Base-by-base conservation (phyloP, 2,329 filamentous ascomycete species). In the Coleophoma eucalyptorum region DNA sequence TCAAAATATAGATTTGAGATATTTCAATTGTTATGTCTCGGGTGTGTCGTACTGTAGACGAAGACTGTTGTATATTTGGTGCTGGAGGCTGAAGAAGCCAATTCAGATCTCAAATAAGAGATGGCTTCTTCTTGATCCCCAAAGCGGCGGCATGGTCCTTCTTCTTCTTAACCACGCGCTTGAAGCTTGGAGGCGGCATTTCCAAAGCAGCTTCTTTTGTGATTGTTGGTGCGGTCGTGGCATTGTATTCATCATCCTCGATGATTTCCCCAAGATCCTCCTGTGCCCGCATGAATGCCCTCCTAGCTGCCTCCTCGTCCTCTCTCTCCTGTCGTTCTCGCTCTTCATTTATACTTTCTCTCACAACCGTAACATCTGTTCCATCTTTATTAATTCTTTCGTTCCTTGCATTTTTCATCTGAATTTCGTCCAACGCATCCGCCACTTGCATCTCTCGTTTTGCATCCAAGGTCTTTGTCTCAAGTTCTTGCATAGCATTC, bases 361-460 rank as follows among this genome's bases (percentile, higher is more conserved):
- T 66, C 49, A 78, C 72, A 1, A 83, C 74, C 3, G 77, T 74
- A 18, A 82, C 80, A 50, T 86, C 82, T 3, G 82, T 74, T 3
- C 82, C 83, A 53, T 90, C 84, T 62, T 83, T 82, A 50, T 83
- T 81, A 8, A 86, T 87, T 57, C 88, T 79, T 68, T 96, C 90
- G 46, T 94, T 84, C 56, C 91, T 78, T 7, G 94, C 94, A 71
- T 99, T 99, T 57, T 93, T 76, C 48, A 89, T 93, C 50, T 93
- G 79, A 51, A 99, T 97, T 72, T 97, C 92, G 68, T 99, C 94
- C 50, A 99, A 73, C 7, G 92, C 93, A 73, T 99, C 94, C 2
- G 94, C 94, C 42, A 97, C 90, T 16, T 89, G 90, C 92, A 99
- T 99, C 70, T 99, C 94, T 38, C 87, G 80, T 74, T 94, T 92